Percentiles rank a stretch among this genome's conserved stretches.
These are phyloP conservation scores for Fonsecaea erecta DNA, from an alignment of 2,329 filamentous ascomycete genomes.

Conservation along the genomic window DNA sequence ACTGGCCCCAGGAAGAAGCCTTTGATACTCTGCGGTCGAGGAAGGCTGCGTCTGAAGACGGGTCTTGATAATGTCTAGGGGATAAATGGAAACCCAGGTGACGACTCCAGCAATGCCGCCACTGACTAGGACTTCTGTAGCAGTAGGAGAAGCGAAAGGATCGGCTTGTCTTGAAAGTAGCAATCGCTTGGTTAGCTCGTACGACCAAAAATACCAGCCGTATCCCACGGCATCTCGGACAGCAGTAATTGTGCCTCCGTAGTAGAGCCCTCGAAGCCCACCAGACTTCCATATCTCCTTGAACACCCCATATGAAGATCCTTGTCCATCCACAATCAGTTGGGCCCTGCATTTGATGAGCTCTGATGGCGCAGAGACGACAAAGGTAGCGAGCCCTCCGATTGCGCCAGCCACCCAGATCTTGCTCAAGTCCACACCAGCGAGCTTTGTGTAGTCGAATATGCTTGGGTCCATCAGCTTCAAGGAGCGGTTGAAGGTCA, in stretches of 20 bases:
- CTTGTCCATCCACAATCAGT: slow-evolving; percentile 54
- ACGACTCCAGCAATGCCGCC: slow-evolving; percentile 85
- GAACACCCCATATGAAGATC: slow-evolving; percentile 68
- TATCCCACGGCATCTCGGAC: slow-evolving; percentile 89
- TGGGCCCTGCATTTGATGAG: slow-evolving; percentile 89
- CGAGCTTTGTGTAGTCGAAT: slow-evolving; percentile 50
- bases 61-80: slow-evolving; percentile 90
- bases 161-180: slow-evolving; percentile 50
- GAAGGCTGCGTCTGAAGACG: slow-evolving; percentile 75
- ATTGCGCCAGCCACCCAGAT: slow-evolving; percentile 80
- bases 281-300: slow-evolving; percentile 64
- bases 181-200: slow-evolving; percentile 72
- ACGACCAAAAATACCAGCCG: slow-evolving; percentile 97
- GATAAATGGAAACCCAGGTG: slow-evolving; percentile 90
- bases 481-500: slow-evolving; percentile 86
- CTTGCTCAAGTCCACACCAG: slow-evolving; percentile 61
- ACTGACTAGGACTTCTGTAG: slow-evolving; percentile 73
- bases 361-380: slow-evolving; percentile 86
- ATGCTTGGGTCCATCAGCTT: slow-evolving; percentile 58
- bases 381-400: slow-evolving; percentile 83
- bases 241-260: slow-evolving; percentile 79
- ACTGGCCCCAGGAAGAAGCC: slow-evolving; percentile 37
- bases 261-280: slow-evolving; percentile 73
- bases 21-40: slow-evolving; percentile 35
- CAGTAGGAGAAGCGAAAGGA: slow-evolving; percentile 45